These are phyloP conservation scores for Calocera viscosa DNA, from an alignment of 768 basidiomycete genomes.

Conservation along the genomic window DNA sequence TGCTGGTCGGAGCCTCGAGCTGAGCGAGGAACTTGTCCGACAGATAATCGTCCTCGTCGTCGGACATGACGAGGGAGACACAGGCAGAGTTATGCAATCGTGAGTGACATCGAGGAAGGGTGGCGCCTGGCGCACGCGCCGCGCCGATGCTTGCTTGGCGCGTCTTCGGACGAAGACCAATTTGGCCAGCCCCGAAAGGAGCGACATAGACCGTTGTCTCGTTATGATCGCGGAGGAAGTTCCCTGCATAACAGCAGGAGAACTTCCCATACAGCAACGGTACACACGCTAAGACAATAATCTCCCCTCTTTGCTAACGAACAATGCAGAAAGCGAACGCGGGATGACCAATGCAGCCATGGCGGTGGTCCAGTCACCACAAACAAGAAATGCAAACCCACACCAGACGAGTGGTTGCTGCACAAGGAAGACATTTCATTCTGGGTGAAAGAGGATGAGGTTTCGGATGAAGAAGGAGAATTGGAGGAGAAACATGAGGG, in stretches of 20 bases:
- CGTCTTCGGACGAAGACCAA: neutral
- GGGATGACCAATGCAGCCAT: neutral
- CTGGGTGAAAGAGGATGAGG: neutral
- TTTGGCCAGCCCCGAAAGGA: no score
- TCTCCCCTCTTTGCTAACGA: no score
- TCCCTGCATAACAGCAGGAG: no score
- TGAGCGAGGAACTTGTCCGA: constrained; percentile 67
- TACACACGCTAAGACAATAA: no score
- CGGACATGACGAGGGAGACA: constrained; percentile 38
- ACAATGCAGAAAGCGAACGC: no score
- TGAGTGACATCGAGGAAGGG: neutral
- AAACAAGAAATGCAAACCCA: neutral
- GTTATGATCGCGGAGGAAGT: no score
- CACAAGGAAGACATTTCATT: neutral
- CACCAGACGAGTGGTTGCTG: neutral
- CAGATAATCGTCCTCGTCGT: constrained; percentile 74
- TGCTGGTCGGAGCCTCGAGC: constrained; percentile 23
- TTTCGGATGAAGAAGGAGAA: neutral
- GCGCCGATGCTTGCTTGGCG: neutral
- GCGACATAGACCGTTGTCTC: no score
- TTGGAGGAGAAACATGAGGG: neutral
- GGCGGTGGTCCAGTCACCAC: no score
- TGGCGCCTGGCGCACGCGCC: neutral
- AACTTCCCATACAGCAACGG: no score
- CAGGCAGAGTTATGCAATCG: neutral